Evolutionary conservation across 2,329 filamentous ascomycete genomes (phyloP).

Genomic region (Trichophyton schoenleinii): DNA sequence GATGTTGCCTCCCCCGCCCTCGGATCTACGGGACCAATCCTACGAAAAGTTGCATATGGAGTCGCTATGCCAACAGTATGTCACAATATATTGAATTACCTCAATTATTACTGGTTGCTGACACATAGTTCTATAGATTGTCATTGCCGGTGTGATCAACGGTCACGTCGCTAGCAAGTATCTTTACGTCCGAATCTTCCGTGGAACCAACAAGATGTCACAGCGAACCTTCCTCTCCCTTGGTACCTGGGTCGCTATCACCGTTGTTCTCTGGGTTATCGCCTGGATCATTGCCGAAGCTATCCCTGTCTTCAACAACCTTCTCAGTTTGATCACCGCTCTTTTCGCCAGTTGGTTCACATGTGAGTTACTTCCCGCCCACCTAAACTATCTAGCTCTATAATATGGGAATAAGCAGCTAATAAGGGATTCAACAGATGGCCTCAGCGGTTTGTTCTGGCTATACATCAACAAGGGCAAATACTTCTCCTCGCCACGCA

Average conservation of each 20-base stretch:
- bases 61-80: slow-evolving; percentile 51
- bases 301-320: slow-evolving; percentile 55
- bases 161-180: slow-evolving; percentile 55
- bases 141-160: slow-evolving; percentile 60
- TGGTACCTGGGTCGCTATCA: slow-evolving; percentile 48
- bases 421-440: slow-evolving; percentile 16
- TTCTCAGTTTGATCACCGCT: slow-evolving; percentile 52
- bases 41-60: slow-evolving; percentile 55
- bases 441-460: slow-evolving; percentile 36
- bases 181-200: slow-evolving; percentile 52
- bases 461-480: slow-evolving; percentile 36
- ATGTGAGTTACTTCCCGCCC: slow-evolving; percentile 24
- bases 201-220: slow-evolving; percentile 44
- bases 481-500: slow-evolving; percentile 32
- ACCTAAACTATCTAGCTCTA: neutral
- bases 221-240: slow-evolving; percentile 41
- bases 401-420: neutral
- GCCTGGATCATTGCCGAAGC: slow-evolving; percentile 57
- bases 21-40: slow-evolving; percentile 43
- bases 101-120: neutral
- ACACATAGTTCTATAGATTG: slow-evolving; percentile 32
- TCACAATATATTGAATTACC: slow-evolving; percentile 3
- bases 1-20: slow-evolving; percentile 54
- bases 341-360: slow-evolving; percentile 59
- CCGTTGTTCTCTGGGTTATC: slow-evolving; percentile 44